Base-by-base conservation (phyloP, 148 eudicot genomes). In the Cornus controversa region DNA sequence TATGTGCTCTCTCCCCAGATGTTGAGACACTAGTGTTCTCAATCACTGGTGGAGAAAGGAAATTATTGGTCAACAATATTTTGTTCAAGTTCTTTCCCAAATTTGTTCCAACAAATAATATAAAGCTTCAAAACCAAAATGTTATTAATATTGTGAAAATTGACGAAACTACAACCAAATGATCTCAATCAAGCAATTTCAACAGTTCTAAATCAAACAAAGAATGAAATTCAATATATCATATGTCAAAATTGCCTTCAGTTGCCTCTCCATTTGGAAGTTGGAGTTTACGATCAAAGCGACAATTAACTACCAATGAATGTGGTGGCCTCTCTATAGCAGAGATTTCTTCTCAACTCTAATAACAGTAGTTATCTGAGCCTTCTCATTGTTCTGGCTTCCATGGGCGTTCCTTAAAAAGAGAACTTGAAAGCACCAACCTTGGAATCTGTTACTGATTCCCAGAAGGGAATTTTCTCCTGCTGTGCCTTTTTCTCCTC, bases 371-470 rank as follows among this genome's bases (percentile, higher is more conserved):
- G 22, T 11, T 23, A 45, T 11, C 20, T 22, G 20, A 8, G 10
- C 45, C 70, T 26, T 26, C 24, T 37, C 58, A 3, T 9, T 24
- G 45, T 29, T 70, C 42, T 42, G 0, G 63, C 27, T 26, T 40
- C 23, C 36, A 31, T 50, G 2, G 66, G 62, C 20, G 50, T 75
- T 62, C 60, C 64, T 70, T 80, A 92, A 80, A 93, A 93, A 28
- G 99, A 93, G 71, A 96, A 93, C 85, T 85, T 96, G 86, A 96
- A 95, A 68, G 88, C 88, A 77, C 93, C 99, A 4, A 87, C 94
- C 34, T 85, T 90, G 72, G 90, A 80, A 88, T 96, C 99, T 22
- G 89, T 71, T 3, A 85, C 89, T 3, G 91, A 85, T 22, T 95
- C 99, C 99, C 99, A 96, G 77, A 86, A 91, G 23, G 98, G 73